These are phyloP conservation scores for Chytriomyces sp. DNA, from an alignment of 192 early-diverging fungal genomes.

Conservation along the genomic window DNA sequence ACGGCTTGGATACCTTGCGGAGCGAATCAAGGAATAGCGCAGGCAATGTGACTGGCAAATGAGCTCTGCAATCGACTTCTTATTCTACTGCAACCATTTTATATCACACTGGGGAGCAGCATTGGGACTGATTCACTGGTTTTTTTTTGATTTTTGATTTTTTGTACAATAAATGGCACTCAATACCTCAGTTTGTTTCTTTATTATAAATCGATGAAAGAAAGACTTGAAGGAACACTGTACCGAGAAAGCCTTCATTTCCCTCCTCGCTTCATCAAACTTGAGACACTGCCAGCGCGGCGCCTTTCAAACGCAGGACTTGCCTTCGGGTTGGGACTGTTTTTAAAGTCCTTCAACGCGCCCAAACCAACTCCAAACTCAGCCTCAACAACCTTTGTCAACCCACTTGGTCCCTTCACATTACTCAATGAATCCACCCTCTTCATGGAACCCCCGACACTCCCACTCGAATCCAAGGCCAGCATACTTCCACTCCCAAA, in stretches of 20 bases:
- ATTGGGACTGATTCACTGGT: no score
- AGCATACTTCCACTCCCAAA: not conserved
- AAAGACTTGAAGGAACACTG: no score
- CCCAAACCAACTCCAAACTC: not conserved
- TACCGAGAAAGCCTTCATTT: not conserved
- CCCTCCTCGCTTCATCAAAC: not conserved
- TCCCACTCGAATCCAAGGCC: not conserved
- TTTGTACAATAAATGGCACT: no score
- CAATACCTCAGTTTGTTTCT: no score
- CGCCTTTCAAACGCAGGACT: not conserved
- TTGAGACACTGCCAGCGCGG: not conserved
- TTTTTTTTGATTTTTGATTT: no score
- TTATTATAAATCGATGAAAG: no score
- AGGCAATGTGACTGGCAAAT: no score
- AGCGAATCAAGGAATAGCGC: not conserved
- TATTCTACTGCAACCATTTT: no score
- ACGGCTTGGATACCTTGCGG: not conserved
- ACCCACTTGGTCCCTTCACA: constrained; percentile 1
- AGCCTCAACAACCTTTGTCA: not conserved
- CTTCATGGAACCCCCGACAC: not conserved
- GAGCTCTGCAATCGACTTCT: no score
- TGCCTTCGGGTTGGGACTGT: not conserved
- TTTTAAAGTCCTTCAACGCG: not conserved
- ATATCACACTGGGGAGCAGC: no score
- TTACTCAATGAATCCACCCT: not conserved